Conservation (phyloP, 352 stramenopile species). For the Globisporangium lucens region DNA sequence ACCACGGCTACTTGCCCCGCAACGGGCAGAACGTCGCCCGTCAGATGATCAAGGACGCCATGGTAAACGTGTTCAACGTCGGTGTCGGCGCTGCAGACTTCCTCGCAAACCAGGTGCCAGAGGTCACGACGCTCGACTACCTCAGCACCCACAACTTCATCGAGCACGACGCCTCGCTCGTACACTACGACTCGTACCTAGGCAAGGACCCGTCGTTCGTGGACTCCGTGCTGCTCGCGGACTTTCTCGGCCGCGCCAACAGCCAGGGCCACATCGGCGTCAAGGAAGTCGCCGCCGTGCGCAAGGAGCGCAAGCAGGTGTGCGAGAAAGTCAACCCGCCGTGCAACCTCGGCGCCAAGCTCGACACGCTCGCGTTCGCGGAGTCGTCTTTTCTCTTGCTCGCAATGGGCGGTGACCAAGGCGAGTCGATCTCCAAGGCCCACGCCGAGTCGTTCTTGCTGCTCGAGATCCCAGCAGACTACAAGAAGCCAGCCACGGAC, state of each 20-base stretch:
- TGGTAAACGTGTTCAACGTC: conserved; percentile 23
- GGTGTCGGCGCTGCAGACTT: conserved; percentile 3
- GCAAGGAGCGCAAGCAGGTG: conserved; percentile 8
- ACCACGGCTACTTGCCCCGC: conserved; percentile 32
- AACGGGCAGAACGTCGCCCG: conserved; percentile 22
- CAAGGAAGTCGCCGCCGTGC: conserved; percentile 2
- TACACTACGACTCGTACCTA: conserved; percentile 21
- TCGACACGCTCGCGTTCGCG: conserved; percentile 19
- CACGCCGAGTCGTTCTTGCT: conserved; percentile 24
- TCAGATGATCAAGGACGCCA: conserved; percentile 8
- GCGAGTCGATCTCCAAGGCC: conserved; percentile 17
- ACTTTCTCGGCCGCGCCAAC: conserved; percentile 15
- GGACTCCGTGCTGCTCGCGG: conserved; percentile 10
- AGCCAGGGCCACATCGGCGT: conserved; percentile 7
- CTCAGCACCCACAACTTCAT: conserved; percentile 24
- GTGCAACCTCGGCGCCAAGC: conserved; percentile 19
- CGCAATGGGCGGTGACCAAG: conserved; percentile 15
- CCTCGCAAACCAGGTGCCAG: conserved; percentile 5
- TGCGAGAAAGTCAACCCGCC: conserved; percentile 18
- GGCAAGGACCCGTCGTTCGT: conserved; percentile 20
- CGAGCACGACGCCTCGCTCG: conserved; percentile 37
- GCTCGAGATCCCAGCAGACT: conserved; percentile 27
- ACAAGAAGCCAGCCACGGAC: conserved; percentile 19
- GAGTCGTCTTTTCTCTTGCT: conserved; percentile 31
- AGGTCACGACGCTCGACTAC: conserved; percentile 7